Conservation (phyloP, 2,329 filamentous ascomycete species). For the Apiospora pterosperma region DNA sequence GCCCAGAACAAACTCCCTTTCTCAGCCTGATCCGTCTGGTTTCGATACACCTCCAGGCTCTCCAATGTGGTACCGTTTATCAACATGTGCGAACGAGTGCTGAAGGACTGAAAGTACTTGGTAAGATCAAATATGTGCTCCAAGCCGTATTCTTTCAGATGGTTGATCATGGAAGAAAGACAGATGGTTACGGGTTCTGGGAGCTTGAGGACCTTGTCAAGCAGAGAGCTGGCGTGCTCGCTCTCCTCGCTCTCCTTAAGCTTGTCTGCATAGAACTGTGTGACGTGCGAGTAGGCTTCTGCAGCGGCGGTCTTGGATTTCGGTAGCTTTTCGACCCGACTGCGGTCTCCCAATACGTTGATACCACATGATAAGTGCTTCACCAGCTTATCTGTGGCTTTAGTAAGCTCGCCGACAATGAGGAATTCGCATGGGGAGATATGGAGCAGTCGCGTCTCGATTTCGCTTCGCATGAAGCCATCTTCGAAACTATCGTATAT, state of each 20-base stretch:
- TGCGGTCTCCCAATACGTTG: constrained; percentile 88
- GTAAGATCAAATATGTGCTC: constrained; percentile 95
- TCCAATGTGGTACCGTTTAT: constrained; percentile 92
- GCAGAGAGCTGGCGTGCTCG: constrained; percentile 58
- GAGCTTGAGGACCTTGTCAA: constrained; percentile 83
- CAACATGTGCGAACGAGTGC: constrained; percentile 90
- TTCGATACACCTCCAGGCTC: constrained; percentile 92
- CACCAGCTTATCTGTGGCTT: constrained; percentile 87
- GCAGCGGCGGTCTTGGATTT: constrained; percentile 79
- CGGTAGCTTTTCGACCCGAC: constrained; percentile 75
- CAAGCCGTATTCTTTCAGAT: constrained; percentile 86
- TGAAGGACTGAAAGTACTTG: constrained; percentile 96
- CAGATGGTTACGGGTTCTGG: constrained; percentile 87
- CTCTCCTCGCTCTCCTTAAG: constrained; percentile 60
- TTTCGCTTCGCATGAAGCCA: constrained; percentile 93
- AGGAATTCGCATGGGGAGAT: constrained; percentile 95
- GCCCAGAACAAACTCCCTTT: constrained; percentile 95
- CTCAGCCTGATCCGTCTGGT: constrained; percentile 80
- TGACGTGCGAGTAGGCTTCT: constrained; percentile 83
- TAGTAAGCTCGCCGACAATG: constrained; percentile 85
- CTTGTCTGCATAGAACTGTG: constrained; percentile 88
- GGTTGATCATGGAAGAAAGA: constrained; percentile 92
- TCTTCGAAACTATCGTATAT: constrained; percentile 96
- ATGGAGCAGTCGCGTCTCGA: constrained; percentile 91
- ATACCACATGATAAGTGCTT: constrained; percentile 85